Base-by-base conservation (phyloP, 2,329 filamentous ascomycete species). In the Parastagonospora avenae region DNA sequence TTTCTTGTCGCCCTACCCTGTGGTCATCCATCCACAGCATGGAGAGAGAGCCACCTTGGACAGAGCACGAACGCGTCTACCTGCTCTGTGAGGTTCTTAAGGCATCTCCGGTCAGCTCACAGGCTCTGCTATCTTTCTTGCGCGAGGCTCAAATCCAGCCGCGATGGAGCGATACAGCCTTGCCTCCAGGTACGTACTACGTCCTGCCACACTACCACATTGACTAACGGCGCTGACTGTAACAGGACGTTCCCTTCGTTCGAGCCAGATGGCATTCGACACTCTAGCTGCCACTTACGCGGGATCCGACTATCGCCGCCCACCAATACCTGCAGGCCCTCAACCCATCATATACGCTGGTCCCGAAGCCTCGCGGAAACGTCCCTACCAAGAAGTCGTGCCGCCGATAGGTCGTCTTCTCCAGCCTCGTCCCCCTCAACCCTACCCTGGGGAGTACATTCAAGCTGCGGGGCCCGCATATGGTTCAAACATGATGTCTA, bases 61-160 rank as follows among this genome's bases (percentile, higher is more conserved):
- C 73, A 64, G 74, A 78, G 71, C 72, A 77, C 66, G 77, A 78
- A 67, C 77, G 77, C 72, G 77, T 73, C 52, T 76, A 76, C 62
- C 67, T 83, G 49, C 74, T 83, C 57, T 76, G 80, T 60, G 80
- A 83, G 64, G 77, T 80, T 55, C 72, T 83, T 59, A 83, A 80
- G 64, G 72, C 72, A 36, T 74, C 75, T 49, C 68, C 72, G 37
- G 70, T 80, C 48, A 70, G 76, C 36, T 74, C 77, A 41, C 70
- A 74, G 55, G 66, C 72, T 38, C 69, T 80, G 48, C 72, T 77
- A 55, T 67, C 74, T 48, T 67, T 79, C 56, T 73, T 82, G 55
- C 70, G 72, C 54, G 74, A 77, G 45, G 60, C 66, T 50, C 72
- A 74, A 55, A 69, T 79, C 54, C 71, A 74, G 58, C 79, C 78